phyloP scores from a whole-genome alignment of 768 basidiomycete genomes.

The Rubroboletus satanas region DNA sequence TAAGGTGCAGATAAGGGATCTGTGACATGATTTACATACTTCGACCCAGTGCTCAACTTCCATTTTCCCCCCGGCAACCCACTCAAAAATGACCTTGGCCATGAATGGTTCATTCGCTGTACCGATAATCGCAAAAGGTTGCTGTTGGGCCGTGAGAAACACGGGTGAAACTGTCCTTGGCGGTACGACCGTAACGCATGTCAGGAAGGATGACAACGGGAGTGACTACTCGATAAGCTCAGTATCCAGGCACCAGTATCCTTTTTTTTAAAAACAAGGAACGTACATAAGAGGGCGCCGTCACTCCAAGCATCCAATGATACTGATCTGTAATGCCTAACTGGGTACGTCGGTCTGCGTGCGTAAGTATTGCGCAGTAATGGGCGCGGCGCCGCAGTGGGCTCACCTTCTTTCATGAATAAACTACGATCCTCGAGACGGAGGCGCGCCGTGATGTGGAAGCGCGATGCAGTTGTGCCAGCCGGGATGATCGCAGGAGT shows the following conservation, averaged over 20 bases:
- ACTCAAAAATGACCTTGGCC: slow-evolving; percentile 38
- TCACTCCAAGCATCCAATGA: slow-evolving; percentile 44
- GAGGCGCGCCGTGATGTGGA: slow-evolving; percentile 45
- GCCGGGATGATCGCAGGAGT: slow-evolving; percentile 6
- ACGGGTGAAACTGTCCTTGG: slow-evolving; percentile 30
- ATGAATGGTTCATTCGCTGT: slow-evolving; percentile 45
- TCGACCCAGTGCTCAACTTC: slow-evolving; percentile 53
- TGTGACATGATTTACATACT: slow-evolving; percentile 27
- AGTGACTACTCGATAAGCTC: slow-evolving; percentile 21
- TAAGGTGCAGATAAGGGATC: neutral
- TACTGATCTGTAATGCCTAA: slow-evolving; percentile 35
- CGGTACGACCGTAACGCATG: slow-evolving; percentile 37
- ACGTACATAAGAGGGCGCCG: slow-evolving; percentile 47
- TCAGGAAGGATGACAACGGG: slow-evolving; percentile 32
- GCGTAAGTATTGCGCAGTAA: slow-evolving; percentile 6
- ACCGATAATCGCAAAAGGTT: slow-evolving; percentile 40
- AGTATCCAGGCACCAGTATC: neutral
- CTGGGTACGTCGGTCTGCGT: slow-evolving; percentile 32
- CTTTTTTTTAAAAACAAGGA: neutral
- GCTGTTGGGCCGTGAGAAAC: slow-evolving; percentile 32
- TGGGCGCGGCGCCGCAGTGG: neutral
- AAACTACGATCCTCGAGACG: slow-evolving; percentile 43
- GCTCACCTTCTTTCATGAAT: slow-evolving; percentile 39
- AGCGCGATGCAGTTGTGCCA: slow-evolving; percentile 33
- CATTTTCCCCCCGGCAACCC: slow-evolving; percentile 41